These are phyloP conservation scores for Dipodascus albidus DNA, from an alignment of 805 yeast genomes.

Conservation along the genomic window DNA sequence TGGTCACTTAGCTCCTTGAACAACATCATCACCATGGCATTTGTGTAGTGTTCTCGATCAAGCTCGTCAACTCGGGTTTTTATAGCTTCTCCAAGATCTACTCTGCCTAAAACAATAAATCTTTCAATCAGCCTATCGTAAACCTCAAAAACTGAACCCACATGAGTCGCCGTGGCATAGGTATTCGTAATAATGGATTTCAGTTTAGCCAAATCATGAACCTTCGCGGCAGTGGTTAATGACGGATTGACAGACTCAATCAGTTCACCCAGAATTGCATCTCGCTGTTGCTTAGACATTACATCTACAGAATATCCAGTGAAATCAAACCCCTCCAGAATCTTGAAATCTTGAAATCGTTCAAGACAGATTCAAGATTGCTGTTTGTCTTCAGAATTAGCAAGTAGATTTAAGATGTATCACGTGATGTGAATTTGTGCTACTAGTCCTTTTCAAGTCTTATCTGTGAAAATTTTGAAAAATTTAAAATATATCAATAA, in stretches of 20 bases:
- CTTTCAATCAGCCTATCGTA: background rate
- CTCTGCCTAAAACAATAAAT: background rate
- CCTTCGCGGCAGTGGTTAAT: background rate
- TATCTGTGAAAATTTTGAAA: too few relatives aligned
- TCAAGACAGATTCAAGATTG: too few relatives aligned
- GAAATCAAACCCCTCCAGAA: too few relatives aligned
- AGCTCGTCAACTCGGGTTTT: background rate
- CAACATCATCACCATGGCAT: background rate
- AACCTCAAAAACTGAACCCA: background rate
- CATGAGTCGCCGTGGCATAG: background rate
- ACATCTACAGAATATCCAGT: too few relatives aligned
- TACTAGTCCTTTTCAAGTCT: too few relatives aligned
- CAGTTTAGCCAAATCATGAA: background rate
- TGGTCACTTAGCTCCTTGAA: background rate
- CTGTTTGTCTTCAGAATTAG: too few relatives aligned
- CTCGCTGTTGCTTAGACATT: background rate
- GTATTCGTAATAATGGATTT: background rate
- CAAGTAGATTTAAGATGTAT: background rate
- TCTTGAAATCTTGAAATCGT: too few relatives aligned
- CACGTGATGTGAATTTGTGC: too few relatives aligned
- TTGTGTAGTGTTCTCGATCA: background rate
- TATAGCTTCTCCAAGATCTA: background rate
- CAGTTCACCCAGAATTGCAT: background rate
- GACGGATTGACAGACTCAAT: background rate
- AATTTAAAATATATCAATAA: too few relatives aligned